These are phyloP conservation scores for Cladosporium sp. DNA, from an alignment of 2,329 filamentous ascomycete genomes.

Conservation along the genomic window DNA sequence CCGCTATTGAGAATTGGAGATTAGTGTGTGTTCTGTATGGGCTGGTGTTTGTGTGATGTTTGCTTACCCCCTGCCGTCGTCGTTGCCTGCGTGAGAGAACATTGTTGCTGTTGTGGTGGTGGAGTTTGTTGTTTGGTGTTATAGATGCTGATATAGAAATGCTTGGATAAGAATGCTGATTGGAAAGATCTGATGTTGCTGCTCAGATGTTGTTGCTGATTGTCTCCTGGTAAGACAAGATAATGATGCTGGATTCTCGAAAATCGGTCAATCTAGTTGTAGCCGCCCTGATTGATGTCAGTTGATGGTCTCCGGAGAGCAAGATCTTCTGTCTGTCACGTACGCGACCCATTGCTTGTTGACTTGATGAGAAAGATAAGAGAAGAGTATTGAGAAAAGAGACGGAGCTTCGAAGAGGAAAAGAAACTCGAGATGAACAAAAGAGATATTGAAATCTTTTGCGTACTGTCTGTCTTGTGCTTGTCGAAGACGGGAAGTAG, in stretches of 20 bases:
- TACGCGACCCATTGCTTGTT: conserved; percentile 13
- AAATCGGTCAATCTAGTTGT: conserved; percentile 16
- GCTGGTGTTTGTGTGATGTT: neutral
- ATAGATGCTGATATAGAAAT: neutral
- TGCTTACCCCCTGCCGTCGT: conserved; percentile 29
- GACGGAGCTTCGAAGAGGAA: neutral
- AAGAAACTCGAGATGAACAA: conserved; percentile 8
- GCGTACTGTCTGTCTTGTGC: conserved; percentile 9
- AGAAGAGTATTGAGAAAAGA: neutral
- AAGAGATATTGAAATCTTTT: conserved; percentile 13
- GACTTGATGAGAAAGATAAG: neutral
- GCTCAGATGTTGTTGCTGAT: conserved; percentile 3
- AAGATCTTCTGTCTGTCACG: neutral
- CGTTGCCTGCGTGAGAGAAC: conserved; percentile 15
- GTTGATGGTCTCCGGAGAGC: neutral
- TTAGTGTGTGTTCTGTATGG: conserved; percentile 1
- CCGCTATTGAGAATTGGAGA: conserved; percentile 11
- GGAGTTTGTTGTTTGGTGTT: neutral
- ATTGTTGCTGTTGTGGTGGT: conserved; percentile 8
- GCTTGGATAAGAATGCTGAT: neutral
- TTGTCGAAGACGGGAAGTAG: neutral
- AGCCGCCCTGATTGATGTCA: conserved; percentile 9
- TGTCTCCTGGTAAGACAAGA: conserved; percentile 11
- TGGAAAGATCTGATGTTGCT: neutral
- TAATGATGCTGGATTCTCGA: conserved; percentile 10